Percentiles rank a stretch among this genome's conserved stretches.
phyloP scores from a whole-genome alignment of 1,139 yeast species.

The Geotrichum siamense region DNA sequence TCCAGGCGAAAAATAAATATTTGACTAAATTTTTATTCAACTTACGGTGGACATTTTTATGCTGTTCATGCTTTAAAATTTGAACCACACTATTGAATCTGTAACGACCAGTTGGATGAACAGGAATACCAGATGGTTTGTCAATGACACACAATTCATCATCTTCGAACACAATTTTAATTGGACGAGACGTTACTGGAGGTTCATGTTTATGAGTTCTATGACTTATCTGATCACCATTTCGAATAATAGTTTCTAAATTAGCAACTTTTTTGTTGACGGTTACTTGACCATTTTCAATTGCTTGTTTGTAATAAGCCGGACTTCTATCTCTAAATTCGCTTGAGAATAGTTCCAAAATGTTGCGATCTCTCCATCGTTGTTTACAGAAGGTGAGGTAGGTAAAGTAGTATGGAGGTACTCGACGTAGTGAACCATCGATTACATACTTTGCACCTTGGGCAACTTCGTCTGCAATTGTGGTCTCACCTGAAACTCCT shows the following conservation, averaged over 20 bases:
- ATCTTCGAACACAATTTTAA: conserved; percentile 70
- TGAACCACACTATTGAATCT: conserved; percentile 83
- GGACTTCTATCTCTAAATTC: conserved; percentile 82
- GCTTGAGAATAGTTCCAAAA: conserved; percentile 68
- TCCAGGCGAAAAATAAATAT: not conserved
- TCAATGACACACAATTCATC: conserved; percentile 78
- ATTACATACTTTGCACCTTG: conserved; percentile 36
- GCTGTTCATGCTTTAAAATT: conserved; percentile 61
- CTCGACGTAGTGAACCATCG: conserved; percentile 49
- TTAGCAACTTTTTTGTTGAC: conserved; percentile 60
- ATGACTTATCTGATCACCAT: conserved; percentile 83
- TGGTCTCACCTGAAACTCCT: conserved; percentile 15
- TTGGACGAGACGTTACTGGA: conserved; percentile 65
- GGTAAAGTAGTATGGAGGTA: conserved; percentile 80
- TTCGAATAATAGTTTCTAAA: conserved; percentile 57
- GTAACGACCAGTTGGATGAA: conserved; percentile 92
- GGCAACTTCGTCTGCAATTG: conserved; percentile 33
- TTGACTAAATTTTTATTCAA: conserved; percentile 9
- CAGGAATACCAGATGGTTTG: conserved; percentile 93
- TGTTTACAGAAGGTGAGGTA: conserved; percentile 85
- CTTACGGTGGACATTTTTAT: conserved; percentile 55
- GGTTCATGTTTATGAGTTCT: conserved; percentile 87
- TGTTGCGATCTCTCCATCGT: conserved; percentile 72
- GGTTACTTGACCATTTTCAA: conserved; percentile 64
- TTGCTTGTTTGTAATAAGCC: conserved; percentile 59